These are phyloP conservation scores for Dorcoceras hygrometricum DNA, from an alignment of 257 asterid genomes.

Conservation along the genomic window DNA sequence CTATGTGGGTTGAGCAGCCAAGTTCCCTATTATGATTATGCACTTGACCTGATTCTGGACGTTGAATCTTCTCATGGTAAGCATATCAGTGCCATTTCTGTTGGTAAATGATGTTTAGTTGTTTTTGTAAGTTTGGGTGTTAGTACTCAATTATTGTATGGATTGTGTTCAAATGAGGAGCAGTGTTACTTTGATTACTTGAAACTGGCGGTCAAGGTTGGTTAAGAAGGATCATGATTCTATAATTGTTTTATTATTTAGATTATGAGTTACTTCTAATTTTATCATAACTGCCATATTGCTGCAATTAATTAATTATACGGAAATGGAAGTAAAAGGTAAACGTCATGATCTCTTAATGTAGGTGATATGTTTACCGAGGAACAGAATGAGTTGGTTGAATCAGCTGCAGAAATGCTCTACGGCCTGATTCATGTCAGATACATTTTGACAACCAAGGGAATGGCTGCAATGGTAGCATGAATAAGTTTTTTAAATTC, in stretches of 20 bases:
- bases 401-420: conserved; percentile 98
- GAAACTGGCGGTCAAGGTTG: background rate
- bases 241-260: background rate
- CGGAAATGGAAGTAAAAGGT: too few relatives aligned
- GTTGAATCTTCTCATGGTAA: conserved; percentile 95
- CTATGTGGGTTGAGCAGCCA: conserved; percentile 96
- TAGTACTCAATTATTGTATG: background rate
- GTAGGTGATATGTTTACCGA: conserved; percentile 89
- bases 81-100: conserved; percentile 20
- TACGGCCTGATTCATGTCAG: conserved; percentile 92
- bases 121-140: background rate
- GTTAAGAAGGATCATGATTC: background rate
- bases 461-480: conserved; percentile 95
- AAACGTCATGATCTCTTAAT: conserved; percentile 21
- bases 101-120: conserved; percentile 9
- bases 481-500: conserved; percentile 20
- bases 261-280: background rate
- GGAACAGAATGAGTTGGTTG: conserved; percentile 94
- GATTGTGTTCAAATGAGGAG: background rate
- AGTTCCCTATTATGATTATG: conserved; percentile 95
- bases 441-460: conserved; percentile 89
- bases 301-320: too few relatives aligned
- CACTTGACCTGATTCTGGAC: conserved; percentile 90
- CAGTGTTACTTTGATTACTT: too few relatives aligned
- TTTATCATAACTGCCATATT: background rate